A percentile compares a stretch with the other conserved stretches of the same genome.
Evolutionary conservation across 768 basidiomycete species (phyloP).

Genomic region (Lactarius evosmus): DNA sequence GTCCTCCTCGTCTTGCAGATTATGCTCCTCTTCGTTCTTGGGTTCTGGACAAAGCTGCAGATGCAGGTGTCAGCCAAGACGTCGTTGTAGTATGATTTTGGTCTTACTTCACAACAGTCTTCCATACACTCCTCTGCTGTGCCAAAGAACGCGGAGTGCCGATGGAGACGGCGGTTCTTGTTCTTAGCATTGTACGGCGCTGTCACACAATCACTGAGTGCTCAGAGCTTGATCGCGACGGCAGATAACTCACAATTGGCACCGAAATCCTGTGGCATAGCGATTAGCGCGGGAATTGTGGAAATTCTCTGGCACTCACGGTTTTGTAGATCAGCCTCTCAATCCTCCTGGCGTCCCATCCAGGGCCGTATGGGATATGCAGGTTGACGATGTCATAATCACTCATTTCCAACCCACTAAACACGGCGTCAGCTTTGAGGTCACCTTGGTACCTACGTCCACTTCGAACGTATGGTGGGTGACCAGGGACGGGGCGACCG

Average conservation of each 20-base stretch:
- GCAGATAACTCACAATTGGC: constrained; percentile 46
- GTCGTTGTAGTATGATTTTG: background rate
- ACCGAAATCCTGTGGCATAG: constrained; percentile 46
- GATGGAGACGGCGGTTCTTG: constrained; percentile 55
- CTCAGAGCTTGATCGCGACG: background rate
- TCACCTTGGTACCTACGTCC: constrained; percentile 49
- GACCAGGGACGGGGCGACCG: constrained; percentile 41
- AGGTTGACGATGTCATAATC: constrained; percentile 53
- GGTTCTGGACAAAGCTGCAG: constrained; percentile 54
- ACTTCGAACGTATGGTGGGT: constrained; percentile 16
- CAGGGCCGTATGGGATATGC: constrained; percentile 61
- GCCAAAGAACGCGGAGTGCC: constrained; percentile 63
- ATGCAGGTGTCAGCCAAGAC: background rate
- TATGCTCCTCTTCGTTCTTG: constrained; percentile 52
- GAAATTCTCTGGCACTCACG: constrained; percentile 35
- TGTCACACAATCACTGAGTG: constrained; percentile 25
- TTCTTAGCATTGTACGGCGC: constrained; percentile 64
- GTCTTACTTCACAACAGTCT: constrained; percentile 57
- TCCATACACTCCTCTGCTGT: constrained; percentile 53
- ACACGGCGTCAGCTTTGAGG: constrained; percentile 43
- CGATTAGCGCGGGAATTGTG: constrained; percentile 15
- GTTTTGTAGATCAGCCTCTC: constrained; percentile 57
- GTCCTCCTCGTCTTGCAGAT: constrained; percentile 52
- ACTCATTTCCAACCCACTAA: constrained; percentile 51
- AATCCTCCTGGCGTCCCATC: constrained; percentile 54